These are phyloP conservation scores for Stemphylium vesicarium DNA, from an alignment of 2,329 filamentous ascomycete genomes.

Conservation along the genomic window DNA sequence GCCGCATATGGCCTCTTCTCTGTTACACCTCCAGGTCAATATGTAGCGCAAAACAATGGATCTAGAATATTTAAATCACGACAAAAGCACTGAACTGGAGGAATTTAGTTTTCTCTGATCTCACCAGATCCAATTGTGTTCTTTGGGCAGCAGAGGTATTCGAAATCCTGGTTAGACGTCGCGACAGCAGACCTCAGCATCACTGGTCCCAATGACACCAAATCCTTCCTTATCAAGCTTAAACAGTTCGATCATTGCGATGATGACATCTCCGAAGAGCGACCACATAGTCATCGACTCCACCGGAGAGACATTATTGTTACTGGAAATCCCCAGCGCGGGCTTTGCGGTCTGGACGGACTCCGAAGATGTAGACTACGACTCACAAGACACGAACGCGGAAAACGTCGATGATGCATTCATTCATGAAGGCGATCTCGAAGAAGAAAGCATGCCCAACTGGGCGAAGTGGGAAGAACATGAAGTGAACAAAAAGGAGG, in stretches of 20 bases:
- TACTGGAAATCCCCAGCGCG: not conserved
- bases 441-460: not conserved
- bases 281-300: constrained; percentile 1
- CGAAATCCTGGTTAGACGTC: too few relatives aligned
- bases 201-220: not conserved
- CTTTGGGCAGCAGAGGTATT: too few relatives aligned
- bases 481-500: not conserved
- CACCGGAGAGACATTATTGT: constrained; percentile 9
- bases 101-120: too few relatives aligned
- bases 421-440: not conserved
- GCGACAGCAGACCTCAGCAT: too few relatives aligned
- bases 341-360: constrained; percentile 13
- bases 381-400: not conserved
- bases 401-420: not conserved
- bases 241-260: too few relatives aligned
- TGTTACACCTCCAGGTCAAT: too few relatives aligned
- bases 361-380: not conserved
- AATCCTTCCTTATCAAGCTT: too few relatives aligned
- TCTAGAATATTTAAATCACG: too few relatives aligned
- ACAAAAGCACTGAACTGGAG: too few relatives aligned
- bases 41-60: too few relatives aligned
- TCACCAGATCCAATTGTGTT: too few relatives aligned
- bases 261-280: not conserved
- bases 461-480: not conserved
- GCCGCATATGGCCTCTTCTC: not conserved